Conservation (phyloP, 164 flowering plant genomes). For the Kalanchoe fedtschenkoi region DNA sequence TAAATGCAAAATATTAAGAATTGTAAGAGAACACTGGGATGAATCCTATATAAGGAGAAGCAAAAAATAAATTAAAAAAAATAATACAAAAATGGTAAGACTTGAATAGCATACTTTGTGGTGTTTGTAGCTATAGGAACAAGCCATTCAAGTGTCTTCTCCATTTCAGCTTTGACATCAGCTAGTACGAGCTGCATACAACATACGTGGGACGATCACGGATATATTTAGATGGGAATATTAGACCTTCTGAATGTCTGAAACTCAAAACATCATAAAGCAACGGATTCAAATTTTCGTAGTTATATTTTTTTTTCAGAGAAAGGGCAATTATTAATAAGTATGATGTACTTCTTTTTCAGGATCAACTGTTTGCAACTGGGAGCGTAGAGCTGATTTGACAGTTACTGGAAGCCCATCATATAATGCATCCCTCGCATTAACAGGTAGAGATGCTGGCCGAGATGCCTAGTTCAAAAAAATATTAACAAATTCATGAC, state of each 20-base stretch:
- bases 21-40: not conserved
- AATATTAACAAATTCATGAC: not conserved
- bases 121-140: slow-evolving; percentile 95
- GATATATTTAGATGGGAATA: not conserved
- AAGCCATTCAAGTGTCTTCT: slow-evolving; percentile 94
- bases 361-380: slow-evolving; percentile 29
- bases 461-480: slow-evolving; percentile 38
- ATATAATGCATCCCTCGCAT: slow-evolving; percentile 42
- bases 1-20: not conserved
- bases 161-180: slow-evolving; percentile 94
- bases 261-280: not conserved
- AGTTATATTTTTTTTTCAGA: not conserved
- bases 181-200: slow-evolving; percentile 58
- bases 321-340: not conserved
- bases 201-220: not conserved
- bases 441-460: slow-evolving; percentile 42
- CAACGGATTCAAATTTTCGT: not conserved
- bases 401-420: slow-evolving; percentile 45
- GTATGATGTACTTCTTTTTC: slow-evolving; percentile 37
- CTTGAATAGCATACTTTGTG: slow-evolving; percentile 52
- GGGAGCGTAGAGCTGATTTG: slow-evolving; percentile 37
- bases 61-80: not conserved
- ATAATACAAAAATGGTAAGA: not conserved
- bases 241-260: not conserved
- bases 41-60: not conserved